A percentile compares a stretch with the other conserved stretches of the same genome.
These are phyloP conservation scores for Metarhizium rileyi DNA, from an alignment of 2,329 filamentous ascomycete genomes.

Conservation along the genomic window DNA sequence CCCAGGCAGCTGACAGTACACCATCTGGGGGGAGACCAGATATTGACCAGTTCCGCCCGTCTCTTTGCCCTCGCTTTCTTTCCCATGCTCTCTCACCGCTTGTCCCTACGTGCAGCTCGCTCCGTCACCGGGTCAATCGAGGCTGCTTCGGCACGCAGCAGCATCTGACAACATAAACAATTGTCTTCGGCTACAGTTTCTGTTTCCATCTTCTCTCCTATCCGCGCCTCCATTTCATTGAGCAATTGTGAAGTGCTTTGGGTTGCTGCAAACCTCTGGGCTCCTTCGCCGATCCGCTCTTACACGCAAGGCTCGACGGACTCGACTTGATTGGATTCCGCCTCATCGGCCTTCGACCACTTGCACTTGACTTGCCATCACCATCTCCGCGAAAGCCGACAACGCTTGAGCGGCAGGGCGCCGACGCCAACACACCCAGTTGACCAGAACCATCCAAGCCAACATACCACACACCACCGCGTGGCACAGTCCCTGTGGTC, in stretches of 20 bases:
- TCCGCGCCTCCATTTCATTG: neutral
- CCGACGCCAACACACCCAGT: neutral
- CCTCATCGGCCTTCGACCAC: neutral
- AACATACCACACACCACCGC: neutral
- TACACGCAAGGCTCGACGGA: neutral
- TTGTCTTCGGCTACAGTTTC: neutral
- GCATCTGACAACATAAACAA: conserved; percentile 4
- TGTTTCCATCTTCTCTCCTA: neutral
- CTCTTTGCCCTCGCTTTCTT: neutral
- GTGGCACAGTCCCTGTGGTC: neutral
- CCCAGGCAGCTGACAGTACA: neutral
- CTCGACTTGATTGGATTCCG: neutral
- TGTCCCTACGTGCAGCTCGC: conserved; percentile 1
- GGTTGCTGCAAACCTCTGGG: neutral
- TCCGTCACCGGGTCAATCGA: conserved; percentile 6
- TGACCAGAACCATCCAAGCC: too few species aligned
- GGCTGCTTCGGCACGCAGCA: neutral
- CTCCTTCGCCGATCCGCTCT: neutral
- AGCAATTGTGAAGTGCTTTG: neutral
- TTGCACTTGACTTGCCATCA: conserved; percentile 2
- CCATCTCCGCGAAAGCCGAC: neutral
- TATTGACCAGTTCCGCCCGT: neutral
- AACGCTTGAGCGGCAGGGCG: neutral
- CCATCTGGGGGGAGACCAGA: neutral
- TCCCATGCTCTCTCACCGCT: conserved; percentile 3